Base-by-base conservation (phyloP, 371 early-diverging fungal species). In the Mucor mucedo region DNA sequence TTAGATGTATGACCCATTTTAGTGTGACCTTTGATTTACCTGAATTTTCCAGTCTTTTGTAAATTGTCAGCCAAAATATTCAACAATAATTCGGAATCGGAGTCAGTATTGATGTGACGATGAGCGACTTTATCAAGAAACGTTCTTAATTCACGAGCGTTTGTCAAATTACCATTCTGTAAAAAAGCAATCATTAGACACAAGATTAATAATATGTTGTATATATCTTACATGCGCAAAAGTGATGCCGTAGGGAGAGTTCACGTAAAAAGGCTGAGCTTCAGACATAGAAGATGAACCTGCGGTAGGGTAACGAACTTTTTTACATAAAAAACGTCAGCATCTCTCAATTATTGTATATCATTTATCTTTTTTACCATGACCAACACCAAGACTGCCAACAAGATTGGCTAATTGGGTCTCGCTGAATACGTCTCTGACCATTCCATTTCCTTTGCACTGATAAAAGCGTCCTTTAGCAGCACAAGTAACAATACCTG, bases 231-330 rank as follows among this genome's bases (percentile, higher is more conserved):
- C 93, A 77, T 98, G 98, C 39, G 95, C 97, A 73, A 97, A 87
- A 21, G 90, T 93, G 52, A 98, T 87, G 42, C 98, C 98, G 68
- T 97, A 98, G 33, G 98, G 98, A 65, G 93, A 90, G 85, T 98
- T 98, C 75, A 98, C 98, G 75, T 97, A 98, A 75, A 98, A 96
- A 35, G 98, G 98, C 83, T 98, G 98, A 21, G 98, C 97, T 79
- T 97, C 98, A 8, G 97, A 94, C 62, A 81, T 87, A 29, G 95
- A 93, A 10, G 94, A 93, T 14, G 94, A 86, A 7, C 98, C 98
- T 28, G 97, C 98, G 3, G 98, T 98, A 44, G 98, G 98, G 69
- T 98, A 98, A 49, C 98, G 90, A 39, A 95, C 98, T 95, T 35
- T 35, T 35, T 66, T 52, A 41, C 33, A 44, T n/a, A 52, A 32